These are phyloP conservation scores for Penicillium diatomitis DNA, from an alignment of 495 filamentous ascomycete species.

Conservation along the genomic window DNA sequence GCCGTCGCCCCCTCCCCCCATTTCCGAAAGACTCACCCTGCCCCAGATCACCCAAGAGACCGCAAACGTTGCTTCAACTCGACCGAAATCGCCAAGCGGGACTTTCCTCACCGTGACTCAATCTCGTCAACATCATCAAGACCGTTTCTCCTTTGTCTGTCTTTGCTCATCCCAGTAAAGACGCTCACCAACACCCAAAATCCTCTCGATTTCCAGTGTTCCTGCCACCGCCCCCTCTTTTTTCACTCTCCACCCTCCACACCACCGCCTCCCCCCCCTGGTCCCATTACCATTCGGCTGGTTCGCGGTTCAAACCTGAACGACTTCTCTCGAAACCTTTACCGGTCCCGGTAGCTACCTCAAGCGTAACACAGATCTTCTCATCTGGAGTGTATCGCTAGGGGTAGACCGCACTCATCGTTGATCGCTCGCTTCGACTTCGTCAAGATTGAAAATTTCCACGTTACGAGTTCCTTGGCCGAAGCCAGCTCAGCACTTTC, in stretches of 20 bases:
- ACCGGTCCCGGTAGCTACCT: conserved; percentile 34
- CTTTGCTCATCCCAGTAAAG: not conserved
- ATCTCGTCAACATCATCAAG: too few relatives aligned
- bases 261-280: not conserved
- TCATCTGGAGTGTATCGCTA: conserved; percentile 37
- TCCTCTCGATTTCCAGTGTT: not conserved
- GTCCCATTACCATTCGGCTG: not conserved
- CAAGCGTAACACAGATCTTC: conserved; percentile 36
- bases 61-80: conserved; percentile 1
- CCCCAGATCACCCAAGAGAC: not conserved
- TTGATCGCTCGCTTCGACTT: conserved; percentile 11
- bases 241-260: conserved; percentile 1
- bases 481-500: too few relatives aligned
- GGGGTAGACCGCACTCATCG: conserved; percentile 32
- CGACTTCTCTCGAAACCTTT: conserved; percentile 8
- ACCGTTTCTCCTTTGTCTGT: too few relatives aligned
- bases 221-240: not conserved
- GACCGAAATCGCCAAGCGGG: not conserved
- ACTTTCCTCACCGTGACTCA: too few relatives aligned
- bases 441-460: not conserved
- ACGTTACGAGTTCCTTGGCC: too few relatives aligned
- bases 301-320: conserved; percentile 5
- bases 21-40: not conserved
- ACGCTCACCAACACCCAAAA: not conserved
- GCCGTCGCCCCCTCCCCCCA: not conserved